These are phyloP conservation scores for Pseudodiploospora longispora DNA, from an alignment of 2,329 filamentous ascomycete species.

Conservation along the genomic window DNA sequence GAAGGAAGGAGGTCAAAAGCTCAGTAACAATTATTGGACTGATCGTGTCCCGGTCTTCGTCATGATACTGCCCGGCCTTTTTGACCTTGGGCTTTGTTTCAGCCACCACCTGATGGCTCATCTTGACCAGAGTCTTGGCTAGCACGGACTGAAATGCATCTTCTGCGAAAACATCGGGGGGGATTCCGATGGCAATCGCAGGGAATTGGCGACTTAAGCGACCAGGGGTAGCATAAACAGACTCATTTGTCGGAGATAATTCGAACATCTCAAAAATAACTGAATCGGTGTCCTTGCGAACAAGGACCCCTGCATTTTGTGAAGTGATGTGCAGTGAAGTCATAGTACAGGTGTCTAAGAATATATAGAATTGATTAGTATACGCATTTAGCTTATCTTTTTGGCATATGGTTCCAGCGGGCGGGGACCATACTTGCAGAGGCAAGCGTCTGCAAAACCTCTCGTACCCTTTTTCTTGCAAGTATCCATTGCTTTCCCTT, in stretches of 20 bases:
- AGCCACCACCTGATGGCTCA: constrained; percentile 19
- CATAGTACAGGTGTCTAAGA: too few relatives aligned
- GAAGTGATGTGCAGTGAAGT: background rate
- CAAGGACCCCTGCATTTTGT: constrained; percentile 29
- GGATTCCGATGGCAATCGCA: constrained; percentile 12
- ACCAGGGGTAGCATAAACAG: constrained; percentile 19
- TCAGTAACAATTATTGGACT: constrained; percentile 45
- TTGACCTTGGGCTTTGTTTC: constrained; percentile 13
- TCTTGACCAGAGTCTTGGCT: constrained; percentile 17
- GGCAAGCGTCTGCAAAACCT: background rate
- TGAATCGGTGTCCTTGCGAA: constrained; percentile 10
- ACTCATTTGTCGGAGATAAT: constrained; percentile 18
- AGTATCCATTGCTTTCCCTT: background rate
- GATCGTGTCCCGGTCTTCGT: constrained; percentile 39
- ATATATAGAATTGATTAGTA: too few relatives aligned
- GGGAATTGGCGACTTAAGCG: constrained; percentile 23
- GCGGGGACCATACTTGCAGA: background rate
- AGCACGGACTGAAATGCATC: constrained; percentile 14
- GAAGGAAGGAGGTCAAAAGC: constrained; percentile 32
- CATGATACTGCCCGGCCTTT: constrained; percentile 29
- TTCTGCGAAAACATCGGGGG: constrained; percentile 6
- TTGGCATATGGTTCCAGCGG: too few relatives aligned
- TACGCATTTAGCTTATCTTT: too few relatives aligned
- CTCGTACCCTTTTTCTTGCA: background rate
- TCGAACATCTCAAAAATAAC: constrained; percentile 27